A percentile compares a stretch with the other conserved stretches of the same genome.
phyloP scores from a whole-genome alignment of 2,329 filamentous ascomycete species.

The Cercospora sp. region DNA sequence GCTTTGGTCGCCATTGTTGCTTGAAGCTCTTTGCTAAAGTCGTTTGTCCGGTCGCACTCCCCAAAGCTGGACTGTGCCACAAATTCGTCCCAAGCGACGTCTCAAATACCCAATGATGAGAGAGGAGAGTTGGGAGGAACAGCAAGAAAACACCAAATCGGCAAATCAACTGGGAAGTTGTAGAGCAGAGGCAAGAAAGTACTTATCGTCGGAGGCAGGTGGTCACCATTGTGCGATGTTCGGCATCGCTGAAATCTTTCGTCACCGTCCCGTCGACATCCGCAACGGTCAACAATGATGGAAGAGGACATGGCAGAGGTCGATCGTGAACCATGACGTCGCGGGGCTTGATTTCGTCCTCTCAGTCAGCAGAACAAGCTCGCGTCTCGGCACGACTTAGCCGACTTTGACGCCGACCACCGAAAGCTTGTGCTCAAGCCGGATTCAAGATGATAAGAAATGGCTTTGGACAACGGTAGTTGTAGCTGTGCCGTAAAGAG shows the following conservation, averaged over 20 bases:
- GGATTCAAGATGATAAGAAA: neutral
- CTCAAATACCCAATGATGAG: neutral
- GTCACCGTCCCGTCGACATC: constrained; percentile 10
- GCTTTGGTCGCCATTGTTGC: constrained; percentile 12
- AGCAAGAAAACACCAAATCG: neutral
- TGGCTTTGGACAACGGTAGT: neutral
- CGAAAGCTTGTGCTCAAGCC: constrained; percentile 1
- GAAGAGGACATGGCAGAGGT: neutral
- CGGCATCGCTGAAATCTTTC: constrained; percentile 1
- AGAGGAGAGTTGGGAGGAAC: neutral
- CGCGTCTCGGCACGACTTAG: neutral
- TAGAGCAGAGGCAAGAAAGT: neutral
- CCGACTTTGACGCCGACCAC: constrained; percentile 1
- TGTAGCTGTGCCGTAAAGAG: neutral
- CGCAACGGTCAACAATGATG: constrained; percentile 2
- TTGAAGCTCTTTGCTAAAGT: neutral
- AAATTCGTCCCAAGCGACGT: neutral
- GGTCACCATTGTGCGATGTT: neutral
- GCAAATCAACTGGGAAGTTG: neutral
- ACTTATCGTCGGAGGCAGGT: constrained; percentile 5
- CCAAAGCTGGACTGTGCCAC: neutral
- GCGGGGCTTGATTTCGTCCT: neutral
- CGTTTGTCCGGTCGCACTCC: neutral
- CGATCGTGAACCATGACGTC: constrained; percentile 5
- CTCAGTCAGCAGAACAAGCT: constrained; percentile 3